Conservation (phyloP, 2,329 filamentous ascomycete genomes). For the Fusarium sp. region DNA sequence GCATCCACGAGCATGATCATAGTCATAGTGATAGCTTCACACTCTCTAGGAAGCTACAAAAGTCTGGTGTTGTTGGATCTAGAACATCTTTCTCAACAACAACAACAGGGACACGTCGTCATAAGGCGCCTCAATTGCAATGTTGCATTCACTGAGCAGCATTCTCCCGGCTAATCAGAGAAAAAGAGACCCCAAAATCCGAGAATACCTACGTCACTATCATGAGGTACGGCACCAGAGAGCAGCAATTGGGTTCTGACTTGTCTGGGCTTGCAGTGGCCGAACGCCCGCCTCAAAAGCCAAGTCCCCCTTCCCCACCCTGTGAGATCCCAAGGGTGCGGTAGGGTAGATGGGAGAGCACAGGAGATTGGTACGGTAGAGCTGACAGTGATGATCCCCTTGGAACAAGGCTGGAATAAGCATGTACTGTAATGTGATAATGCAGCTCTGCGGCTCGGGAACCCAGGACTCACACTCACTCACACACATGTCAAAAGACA, state of each 20-base stretch:
- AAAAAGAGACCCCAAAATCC: slow-evolving; percentile 12
- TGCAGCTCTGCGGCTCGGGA: slow-evolving; percentile 15
- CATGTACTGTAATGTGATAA: slow-evolving; percentile 18
- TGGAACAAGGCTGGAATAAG: slow-evolving; percentile 4
- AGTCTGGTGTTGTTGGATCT: not conserved
- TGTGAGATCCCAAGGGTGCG: slow-evolving; percentile 3
- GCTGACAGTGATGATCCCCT: slow-evolving; percentile 18
- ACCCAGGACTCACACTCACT: not conserved
- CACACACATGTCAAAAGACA: not conserved
- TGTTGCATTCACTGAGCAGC: slow-evolving; percentile 32
- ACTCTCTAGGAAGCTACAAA: not conserved
- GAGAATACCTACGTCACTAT: slow-evolving; percentile 32
- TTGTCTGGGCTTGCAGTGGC: slow-evolving; percentile 23
- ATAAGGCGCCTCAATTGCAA: slow-evolving; percentile 26
- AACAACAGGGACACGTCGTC: slow-evolving; percentile 14
- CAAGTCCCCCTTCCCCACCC: slow-evolving; percentile 28
- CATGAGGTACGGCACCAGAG: slow-evolving; percentile 13
- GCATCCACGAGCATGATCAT: not conserved
- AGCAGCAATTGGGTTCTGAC: slow-evolving; percentile 44
- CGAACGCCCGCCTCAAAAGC: slow-evolving; percentile 37
- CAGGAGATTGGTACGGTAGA: slow-evolving; percentile 1
- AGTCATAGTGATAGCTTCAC: slow-evolving; percentile 14
- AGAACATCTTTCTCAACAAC: not conserved
- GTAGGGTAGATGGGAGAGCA: not conserved
- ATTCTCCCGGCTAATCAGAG: not conserved